A percentile compares a stretch with the other conserved stretches of the same genome.
Conservation (phyloP, 2,329 filamentous ascomycete species). For the Rhynchosporium graminicola region DNA sequence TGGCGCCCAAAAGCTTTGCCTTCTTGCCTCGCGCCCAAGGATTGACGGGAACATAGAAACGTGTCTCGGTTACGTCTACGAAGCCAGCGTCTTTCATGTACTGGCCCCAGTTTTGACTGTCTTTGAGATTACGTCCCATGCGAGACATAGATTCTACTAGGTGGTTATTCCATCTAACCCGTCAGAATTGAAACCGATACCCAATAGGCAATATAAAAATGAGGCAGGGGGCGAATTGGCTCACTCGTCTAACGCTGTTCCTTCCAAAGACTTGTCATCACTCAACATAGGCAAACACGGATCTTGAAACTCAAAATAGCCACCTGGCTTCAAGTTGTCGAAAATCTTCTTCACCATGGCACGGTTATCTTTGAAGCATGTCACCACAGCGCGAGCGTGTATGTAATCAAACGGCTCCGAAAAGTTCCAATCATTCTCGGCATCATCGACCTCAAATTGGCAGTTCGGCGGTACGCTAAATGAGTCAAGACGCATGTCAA, state of each 20-base stretch:
- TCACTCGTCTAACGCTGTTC: constrained; percentile 29
- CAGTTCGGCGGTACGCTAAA: constrained; percentile 42
- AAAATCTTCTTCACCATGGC: constrained; percentile 29
- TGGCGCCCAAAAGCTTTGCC: constrained; percentile 21
- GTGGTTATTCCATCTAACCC: constrained; percentile 19
- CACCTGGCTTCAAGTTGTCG: constrained; percentile 28
- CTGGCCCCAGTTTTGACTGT: constrained; percentile 24
- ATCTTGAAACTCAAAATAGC: constrained; percentile 33
- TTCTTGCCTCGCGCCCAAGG: constrained; percentile 49
- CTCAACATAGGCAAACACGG: constrained; percentile 34
- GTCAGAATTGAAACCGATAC: not conserved
- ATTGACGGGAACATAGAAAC: constrained; percentile 51
- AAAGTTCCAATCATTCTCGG: constrained; percentile 47
- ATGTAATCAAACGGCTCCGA: constrained; percentile 57
- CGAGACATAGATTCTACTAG: constrained; percentile 20
- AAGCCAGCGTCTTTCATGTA: constrained; percentile 37
- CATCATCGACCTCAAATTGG: constrained; percentile 40
- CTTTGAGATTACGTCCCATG: constrained; percentile 23
- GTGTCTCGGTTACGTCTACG: constrained; percentile 36
- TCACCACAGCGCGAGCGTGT: constrained; percentile 56
- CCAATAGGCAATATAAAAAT: not conserved
- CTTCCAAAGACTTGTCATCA: constrained; percentile 48
- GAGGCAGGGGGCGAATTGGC: not conserved
- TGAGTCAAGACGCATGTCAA: not conserved
- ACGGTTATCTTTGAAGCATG: constrained; percentile 57